A percentile compares a stretch with the other conserved stretches of the same genome.
These are phyloP conservation scores for Madurella fahalii DNA, from an alignment of 2,329 filamentous ascomycete genomes.

Conservation along the genomic window DNA sequence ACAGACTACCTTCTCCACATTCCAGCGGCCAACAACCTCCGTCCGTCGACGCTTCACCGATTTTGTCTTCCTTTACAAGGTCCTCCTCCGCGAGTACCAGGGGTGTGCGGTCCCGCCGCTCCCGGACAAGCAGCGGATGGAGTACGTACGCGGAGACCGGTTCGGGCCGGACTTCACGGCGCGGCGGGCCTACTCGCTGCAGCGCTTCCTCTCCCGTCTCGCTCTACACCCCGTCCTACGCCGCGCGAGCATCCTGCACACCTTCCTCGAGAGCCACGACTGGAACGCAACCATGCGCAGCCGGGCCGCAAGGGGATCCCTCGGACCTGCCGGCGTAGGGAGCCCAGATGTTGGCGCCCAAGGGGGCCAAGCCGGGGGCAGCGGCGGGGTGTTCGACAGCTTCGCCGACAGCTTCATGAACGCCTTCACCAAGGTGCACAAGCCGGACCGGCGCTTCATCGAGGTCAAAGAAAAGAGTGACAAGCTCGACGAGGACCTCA, in stretches of 20 bases:
- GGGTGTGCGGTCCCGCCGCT: conserved; percentile 90
- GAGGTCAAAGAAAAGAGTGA: conserved; percentile 90
- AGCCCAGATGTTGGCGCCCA: conserved; percentile 36
- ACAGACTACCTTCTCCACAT: conserved; percentile 90
- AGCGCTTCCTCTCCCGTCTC: conserved; percentile 83
- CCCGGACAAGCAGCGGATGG: conserved; percentile 98
- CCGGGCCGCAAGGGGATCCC: conserved; percentile 57
- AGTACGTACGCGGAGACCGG: conserved; percentile 93
- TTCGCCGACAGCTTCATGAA: conserved; percentile 97
- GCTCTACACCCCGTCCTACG: conserved; percentile 86
- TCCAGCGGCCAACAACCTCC: conserved; percentile 73
- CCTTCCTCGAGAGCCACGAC: conserved; percentile 87
- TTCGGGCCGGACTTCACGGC: conserved; percentile 91
- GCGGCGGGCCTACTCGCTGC: conserved; percentile 81
- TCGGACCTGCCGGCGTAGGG: conserved; percentile 32
- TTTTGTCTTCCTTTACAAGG: conserved; percentile 94
- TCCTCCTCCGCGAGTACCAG: conserved; percentile 80
- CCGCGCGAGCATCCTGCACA: conserved; percentile 74
- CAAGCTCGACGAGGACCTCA: conserved; percentile 90
- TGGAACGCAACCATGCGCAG: conserved; percentile 96
- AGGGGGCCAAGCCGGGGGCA: not conserved
- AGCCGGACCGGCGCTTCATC: conserved; percentile 88
- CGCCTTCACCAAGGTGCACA: conserved; percentile 93
- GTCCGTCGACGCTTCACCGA: conserved; percentile 94
- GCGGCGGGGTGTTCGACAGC: conserved; percentile 75